Conservation (phyloP, 768 basidiomycete genomes). For the Tephrocybe sp. region DNA sequence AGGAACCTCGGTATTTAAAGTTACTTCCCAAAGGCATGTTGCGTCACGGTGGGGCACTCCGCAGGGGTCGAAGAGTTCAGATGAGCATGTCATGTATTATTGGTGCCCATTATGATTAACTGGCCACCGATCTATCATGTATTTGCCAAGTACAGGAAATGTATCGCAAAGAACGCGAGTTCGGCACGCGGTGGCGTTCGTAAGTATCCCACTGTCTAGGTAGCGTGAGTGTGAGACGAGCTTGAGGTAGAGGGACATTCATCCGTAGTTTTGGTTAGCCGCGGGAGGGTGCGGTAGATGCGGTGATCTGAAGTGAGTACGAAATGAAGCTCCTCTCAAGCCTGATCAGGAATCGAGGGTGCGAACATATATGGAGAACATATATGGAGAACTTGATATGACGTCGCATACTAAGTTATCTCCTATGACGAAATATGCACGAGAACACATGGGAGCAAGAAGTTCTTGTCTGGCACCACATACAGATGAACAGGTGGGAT, state of each 20-base stretch:
- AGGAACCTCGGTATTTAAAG: background rate
- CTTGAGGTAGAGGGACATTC: background rate
- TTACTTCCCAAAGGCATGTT: background rate
- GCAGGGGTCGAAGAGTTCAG: background rate
- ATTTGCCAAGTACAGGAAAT: too few species aligned
- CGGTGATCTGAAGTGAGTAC: background rate
- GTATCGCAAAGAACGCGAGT: background rate
- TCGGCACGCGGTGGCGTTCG: slow-evolving; percentile 1
- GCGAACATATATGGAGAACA: slow-evolving; percentile 2
- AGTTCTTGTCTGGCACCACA: background rate
- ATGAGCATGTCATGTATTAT: too few species aligned
- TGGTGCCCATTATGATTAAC: too few species aligned
- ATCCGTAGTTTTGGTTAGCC: background rate
- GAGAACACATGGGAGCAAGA: background rate
- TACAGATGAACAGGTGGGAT: slow-evolving; percentile 2
- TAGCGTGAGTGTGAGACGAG: slow-evolving; percentile 5
- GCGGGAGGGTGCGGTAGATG: slow-evolving; percentile 3
- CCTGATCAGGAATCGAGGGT: background rate
- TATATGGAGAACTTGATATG: background rate
- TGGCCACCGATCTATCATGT: too few species aligned
- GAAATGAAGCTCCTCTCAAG: too few species aligned
- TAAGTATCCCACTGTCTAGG: slow-evolving; percentile 2
- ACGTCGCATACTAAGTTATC: background rate
- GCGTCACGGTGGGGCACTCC: background rate
- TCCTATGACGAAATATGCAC: background rate